Evolutionary conservation across 31 red algal species (phyloP).

Genomic region (Asparagopsis taxiformis): DNA sequence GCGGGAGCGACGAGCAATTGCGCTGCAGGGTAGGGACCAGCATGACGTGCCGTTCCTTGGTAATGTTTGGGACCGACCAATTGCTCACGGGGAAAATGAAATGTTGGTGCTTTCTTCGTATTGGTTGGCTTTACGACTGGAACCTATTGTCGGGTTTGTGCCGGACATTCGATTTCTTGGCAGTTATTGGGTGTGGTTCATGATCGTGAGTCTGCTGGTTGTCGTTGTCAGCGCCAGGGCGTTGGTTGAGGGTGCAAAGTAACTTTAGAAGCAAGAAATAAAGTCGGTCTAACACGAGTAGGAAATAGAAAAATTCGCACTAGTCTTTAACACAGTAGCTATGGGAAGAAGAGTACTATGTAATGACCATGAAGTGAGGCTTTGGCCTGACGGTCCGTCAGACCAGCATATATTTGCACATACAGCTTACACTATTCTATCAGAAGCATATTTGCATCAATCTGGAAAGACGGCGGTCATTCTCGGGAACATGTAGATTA

Average conservation of each 20-base stretch:
- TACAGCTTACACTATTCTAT: not conserved
- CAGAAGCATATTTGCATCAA: not conserved
- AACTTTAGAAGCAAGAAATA: too few species aligned
- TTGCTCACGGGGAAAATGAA: slow-evolving; percentile 36
- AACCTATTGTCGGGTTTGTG: slow-evolving; percentile 35
- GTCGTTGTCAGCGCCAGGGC: not conserved
- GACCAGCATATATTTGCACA: not conserved
- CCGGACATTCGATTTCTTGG: slow-evolving; percentile 61
- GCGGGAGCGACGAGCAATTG: slow-evolving; percentile 12
- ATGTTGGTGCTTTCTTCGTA: slow-evolving; percentile 37
- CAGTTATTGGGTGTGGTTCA: slow-evolving; percentile 33
- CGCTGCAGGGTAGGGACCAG: not conserved
- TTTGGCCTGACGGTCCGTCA: not conserved
- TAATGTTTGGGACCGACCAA: slow-evolving; percentile 60
- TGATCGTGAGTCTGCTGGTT: not conserved
- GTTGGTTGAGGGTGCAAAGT: slow-evolving; percentile 1
- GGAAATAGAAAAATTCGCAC: not conserved
- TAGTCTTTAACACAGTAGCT: slow-evolving; percentile 1
- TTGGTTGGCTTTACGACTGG: slow-evolving; percentile 36
- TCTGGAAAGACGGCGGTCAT: not conserved
- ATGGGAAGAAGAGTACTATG: not conserved
- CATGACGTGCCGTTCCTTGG: slow-evolving; percentile 50
- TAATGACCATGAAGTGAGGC: not conserved
- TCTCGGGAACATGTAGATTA: not conserved
- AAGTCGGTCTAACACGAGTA: too few species aligned